These are phyloP conservation scores for Paecilomyces niveus DNA, from an alignment of 2,329 filamentous ascomycete species.

Conservation along the genomic window DNA sequence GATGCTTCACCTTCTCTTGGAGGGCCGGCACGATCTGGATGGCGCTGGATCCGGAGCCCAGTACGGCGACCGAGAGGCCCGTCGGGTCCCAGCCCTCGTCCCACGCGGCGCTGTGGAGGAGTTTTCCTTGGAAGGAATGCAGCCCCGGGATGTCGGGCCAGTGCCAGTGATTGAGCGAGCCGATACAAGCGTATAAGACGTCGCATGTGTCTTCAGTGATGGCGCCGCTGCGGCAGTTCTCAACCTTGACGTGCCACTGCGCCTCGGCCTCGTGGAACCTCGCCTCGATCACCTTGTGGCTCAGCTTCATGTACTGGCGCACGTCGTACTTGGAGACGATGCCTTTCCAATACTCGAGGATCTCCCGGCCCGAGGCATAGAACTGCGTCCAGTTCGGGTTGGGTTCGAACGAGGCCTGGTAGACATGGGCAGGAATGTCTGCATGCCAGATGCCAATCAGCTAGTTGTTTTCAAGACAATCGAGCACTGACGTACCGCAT, in stretches of 20 bases:
- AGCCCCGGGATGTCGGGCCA: neutral
- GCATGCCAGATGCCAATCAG: too few species aligned
- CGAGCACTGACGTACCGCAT: conserved; percentile 8
- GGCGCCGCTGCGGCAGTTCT: neutral
- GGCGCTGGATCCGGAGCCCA: neutral
- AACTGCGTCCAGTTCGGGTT: conserved; percentile 14
- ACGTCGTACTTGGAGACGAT: conserved; percentile 23
- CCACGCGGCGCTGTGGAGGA: neutral
- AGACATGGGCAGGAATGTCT: conserved; percentile 12
- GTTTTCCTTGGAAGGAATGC: neutral
- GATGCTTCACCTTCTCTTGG: neutral
- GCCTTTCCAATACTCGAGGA: conserved; percentile 12
- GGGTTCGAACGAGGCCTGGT: conserved; percentile 14
- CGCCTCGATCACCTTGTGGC: conserved; percentile 40
- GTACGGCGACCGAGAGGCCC: neutral
- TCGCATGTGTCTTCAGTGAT: neutral
- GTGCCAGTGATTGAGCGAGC: neutral
- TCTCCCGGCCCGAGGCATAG: conserved; percentile 13
- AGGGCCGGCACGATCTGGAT: neutral
- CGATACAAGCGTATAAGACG: neutral
- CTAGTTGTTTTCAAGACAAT: too few species aligned
- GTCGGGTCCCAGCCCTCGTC: neutral
- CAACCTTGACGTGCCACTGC: conserved; percentile 25
- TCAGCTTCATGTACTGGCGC: conserved; percentile 47
- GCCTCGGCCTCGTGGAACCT: conserved; percentile 39